phyloP scores from a whole-genome alignment of 2,329 filamentous ascomycete species.

The Grosmannia huntii region DNA sequence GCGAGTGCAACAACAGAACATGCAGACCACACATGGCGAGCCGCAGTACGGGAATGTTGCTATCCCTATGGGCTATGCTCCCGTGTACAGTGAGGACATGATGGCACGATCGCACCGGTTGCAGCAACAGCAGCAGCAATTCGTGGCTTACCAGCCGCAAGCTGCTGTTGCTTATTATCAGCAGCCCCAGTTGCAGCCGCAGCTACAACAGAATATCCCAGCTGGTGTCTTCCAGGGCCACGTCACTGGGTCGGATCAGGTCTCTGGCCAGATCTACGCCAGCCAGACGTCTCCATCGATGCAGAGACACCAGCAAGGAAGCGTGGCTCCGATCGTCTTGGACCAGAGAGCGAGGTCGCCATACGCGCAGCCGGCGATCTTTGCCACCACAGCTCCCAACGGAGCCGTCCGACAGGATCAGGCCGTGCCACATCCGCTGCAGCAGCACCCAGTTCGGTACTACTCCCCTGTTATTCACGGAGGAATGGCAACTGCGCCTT shows the following conservation, averaged over 20 bases:
- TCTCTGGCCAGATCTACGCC: too few relatives aligned
- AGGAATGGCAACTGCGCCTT: neutral
- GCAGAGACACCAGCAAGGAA: too few relatives aligned
- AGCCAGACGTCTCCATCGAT: too few relatives aligned
- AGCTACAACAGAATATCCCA: neutral
- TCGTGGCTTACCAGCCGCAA: neutral
- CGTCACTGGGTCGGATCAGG: too few relatives aligned
- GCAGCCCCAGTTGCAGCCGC: neutral
- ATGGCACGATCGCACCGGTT: constrained; percentile 15
- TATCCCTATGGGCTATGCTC: constrained; percentile 23
- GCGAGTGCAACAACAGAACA: neutral
- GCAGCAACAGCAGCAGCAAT: neutral
- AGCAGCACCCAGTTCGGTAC: constrained; percentile 6
- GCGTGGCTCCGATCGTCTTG: too few relatives aligned
- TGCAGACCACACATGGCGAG: constrained; percentile 11
- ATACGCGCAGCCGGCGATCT: neutral
- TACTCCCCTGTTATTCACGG: neutral
- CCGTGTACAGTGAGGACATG: constrained; percentile 24
- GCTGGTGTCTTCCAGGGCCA: neutral
- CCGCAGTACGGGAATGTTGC: constrained; percentile 25
- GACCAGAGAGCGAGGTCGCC: too few relatives aligned
- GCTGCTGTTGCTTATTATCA: neutral
- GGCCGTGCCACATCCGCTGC: constrained; percentile 2
- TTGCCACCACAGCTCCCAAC: neutral
- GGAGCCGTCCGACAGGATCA: neutral